Evolutionary conservation across 176 grass and related monocot genomes (phyloP), one percentile per base, ranked within the genome.

Genomic region (Dendrocalamus sinicus): DNA sequence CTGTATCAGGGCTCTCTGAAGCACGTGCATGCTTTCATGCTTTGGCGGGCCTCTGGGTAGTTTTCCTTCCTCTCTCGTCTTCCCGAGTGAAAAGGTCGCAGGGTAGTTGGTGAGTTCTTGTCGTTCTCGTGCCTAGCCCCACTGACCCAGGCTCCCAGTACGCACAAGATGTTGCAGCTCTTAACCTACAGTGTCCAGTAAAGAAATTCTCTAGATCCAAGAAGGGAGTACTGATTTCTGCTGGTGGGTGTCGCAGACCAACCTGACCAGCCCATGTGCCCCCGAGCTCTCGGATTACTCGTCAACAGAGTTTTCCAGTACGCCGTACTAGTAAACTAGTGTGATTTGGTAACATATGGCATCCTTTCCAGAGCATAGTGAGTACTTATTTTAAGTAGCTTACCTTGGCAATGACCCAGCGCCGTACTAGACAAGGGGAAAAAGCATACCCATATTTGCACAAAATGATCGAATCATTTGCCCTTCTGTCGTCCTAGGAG

Each of bases 241-340:
- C 35, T 11, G 35, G 73, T 78, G 88, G 22, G 39, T 86, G 79
- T 67, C 79, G n/a, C 79, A 39, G 14, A 22, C 65, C 55, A 72
- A 85, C 72, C 47, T 57, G 39, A 65, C 37, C 85, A 81, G 14
- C 59, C 62, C 78, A 86, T 60, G 89, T 86, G 88, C 78, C 35
- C 4, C 39, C 2, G 8, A 39, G 1, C 70, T 7, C 61, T 32
- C 76, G 37, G 77, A 43, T 69, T 51, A 45, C 62, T 40, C 32
- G 12, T 24, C 24, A 17, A 17, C 60, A 61, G 10, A 41, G 35
- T 46, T 67, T 47, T 32, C 37, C 70, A 15, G 23, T 32, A 47
- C n/a, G 28, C 28, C 12, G 28, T 66, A 4, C 24, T 41, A 66
- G 12, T 70, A n/a, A 22, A 24, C 43, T 60, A 19, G 8, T 51